Evolutionary conservation across 2,329 filamentous ascomycete species (phyloP), one percentile per base, ranked within the genome.

Genomic region (Graphilbum ipis-grandicollis): DNA sequence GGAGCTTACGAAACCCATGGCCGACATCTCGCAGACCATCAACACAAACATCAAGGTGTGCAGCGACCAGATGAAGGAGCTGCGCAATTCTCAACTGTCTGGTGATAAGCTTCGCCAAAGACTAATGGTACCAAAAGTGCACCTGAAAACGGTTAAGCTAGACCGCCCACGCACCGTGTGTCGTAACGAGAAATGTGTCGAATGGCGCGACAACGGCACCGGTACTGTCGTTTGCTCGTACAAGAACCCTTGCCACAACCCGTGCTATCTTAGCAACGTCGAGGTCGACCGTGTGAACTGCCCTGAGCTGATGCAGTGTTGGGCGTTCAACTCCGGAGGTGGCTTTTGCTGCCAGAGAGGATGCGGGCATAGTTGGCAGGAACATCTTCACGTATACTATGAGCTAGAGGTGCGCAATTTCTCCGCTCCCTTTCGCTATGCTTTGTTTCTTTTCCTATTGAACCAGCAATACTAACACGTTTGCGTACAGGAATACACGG

Each of bases 1-100:
- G 1, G 44, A 51, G 37, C 39, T 62, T 32, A 58, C 56, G 0
- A 48, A 51, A 37, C 56, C 58, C 4, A 58, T 60, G 50, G 51
- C 55, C 4, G 44, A 50, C 4, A 53, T 59, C 10, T 46, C 53
- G 3, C 47, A 54, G 34, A 37, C 39, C 5, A 59, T 59, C 29
- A 38, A 47, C 10, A 41, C 36, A 6, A 57, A 46, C 35, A 56
- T 57, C 30, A 37, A 48, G 12, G 35, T 37, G 6, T 56, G 44
- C 31, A 53, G 53, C 19, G 51, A 54, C 14, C 39, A 53, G 15
- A 48, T 50, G 21, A 15, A 47, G 15, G 44, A 50, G 13, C 41
- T 59, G 15, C 36, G 34, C 3, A 41, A 51, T 31, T 43, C 38
- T 1, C 35, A 37, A n/a, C 38, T 53, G 12, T 48, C 41, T 1